Evolutionary conservation across 768 basidiomycete species (phyloP).

Genomic region (Leccinum imitatum): DNA sequence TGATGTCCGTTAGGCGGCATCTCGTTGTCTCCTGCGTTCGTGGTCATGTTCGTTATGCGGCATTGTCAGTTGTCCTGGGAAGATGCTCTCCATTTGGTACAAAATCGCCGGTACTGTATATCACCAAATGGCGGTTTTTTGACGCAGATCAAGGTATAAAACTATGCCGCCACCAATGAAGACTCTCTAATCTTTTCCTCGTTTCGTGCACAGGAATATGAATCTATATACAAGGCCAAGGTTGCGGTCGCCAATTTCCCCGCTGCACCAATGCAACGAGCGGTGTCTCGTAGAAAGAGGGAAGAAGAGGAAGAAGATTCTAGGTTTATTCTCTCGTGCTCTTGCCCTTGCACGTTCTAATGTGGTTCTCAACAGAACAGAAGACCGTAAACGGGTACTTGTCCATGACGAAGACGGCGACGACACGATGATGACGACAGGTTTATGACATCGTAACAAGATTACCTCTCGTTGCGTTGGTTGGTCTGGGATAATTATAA

Average conservation of each 20-base stretch:
- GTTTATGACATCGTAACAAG: conserved; percentile 14
- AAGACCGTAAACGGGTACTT: conserved; percentile 45
- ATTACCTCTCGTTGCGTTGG: neutral
- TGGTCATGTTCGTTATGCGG: conserved; percentile 93
- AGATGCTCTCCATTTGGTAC: conserved; percentile 84
- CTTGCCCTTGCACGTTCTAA: neutral
- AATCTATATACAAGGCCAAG: conserved; percentile 85
- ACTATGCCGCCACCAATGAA: neutral
- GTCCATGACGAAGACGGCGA: conserved; percentile 35
- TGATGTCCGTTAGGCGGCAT: conserved; percentile 63
- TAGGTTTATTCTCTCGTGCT: conserved; percentile 26
- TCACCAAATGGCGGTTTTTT: conserved; percentile 91
- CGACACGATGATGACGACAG: conserved; percentile 37
- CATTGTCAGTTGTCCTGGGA: conserved; percentile 80
- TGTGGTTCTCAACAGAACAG: conserved; percentile 29
- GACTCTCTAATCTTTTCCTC: conserved; percentile 2
- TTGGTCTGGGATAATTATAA: conserved; percentile 19
- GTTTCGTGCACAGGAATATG: conserved; percentile 66
- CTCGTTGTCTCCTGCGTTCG: conserved; percentile 83
- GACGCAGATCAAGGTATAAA: conserved; percentile 81
- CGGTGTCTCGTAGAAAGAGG: conserved; percentile 62
- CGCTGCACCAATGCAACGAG: conserved; percentile 37
- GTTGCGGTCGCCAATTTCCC: conserved; percentile 66
- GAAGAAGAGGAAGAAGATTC: conserved; percentile 71
- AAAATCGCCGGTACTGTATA: conserved; percentile 91